Evolutionary conservation across 1,284 basidiomycete species (phyloP).

Genomic region (Irpex rosettiformis): DNA sequence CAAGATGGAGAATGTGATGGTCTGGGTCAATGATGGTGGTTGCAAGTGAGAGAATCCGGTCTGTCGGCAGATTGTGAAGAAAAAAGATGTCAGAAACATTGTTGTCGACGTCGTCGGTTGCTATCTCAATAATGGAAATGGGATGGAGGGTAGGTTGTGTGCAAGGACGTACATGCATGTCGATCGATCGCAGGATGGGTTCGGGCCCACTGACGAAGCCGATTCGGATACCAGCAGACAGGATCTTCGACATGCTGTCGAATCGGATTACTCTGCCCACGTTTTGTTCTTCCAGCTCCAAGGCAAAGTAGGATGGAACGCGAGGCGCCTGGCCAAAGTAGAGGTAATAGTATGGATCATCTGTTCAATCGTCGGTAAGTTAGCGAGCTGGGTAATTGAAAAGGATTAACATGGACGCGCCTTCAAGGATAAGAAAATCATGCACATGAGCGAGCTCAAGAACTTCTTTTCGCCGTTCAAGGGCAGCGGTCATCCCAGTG

Average conservation of each 20-base stretch:
- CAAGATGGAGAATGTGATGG: slow-evolving; percentile 69
- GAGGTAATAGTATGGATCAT: slow-evolving; percentile 78
- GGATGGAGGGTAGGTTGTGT: slow-evolving; percentile 1
- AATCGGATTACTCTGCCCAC: slow-evolving; percentile 81
- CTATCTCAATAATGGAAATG: slow-evolving; percentile 3
- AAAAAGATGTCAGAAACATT: too few relatives aligned
- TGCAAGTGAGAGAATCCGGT: slow-evolving; percentile 79
- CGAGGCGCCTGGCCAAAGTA: slow-evolving; percentile 66
- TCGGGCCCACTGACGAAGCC: slow-evolving; percentile 85
- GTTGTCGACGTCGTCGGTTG: slow-evolving; percentile 16
- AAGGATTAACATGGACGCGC: slow-evolving; percentile 32
- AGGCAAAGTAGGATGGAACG: slow-evolving; percentile 74
- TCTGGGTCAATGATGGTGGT: slow-evolving; percentile 75
- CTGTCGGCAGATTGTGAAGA: slow-evolving; percentile 30
- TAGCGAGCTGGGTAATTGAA: background rate
- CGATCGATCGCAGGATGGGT: slow-evolving; percentile 71
- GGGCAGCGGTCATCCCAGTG: slow-evolving; percentile 68
- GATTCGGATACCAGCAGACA: slow-evolving; percentile 78
- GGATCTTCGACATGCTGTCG: slow-evolving; percentile 86
- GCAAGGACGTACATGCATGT: slow-evolving; percentile 54
- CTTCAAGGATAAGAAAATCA: slow-evolving; percentile 82
- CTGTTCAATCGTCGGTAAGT: slow-evolving; percentile 30
- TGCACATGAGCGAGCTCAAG: slow-evolving; percentile 71
- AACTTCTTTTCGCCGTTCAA: slow-evolving; percentile 73
- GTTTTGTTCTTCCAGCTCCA: slow-evolving; percentile 60